phyloP scores from a whole-genome alignment of 192 early-diverging fungal genomes.

The Gamsiella multidivaricata region DNA sequence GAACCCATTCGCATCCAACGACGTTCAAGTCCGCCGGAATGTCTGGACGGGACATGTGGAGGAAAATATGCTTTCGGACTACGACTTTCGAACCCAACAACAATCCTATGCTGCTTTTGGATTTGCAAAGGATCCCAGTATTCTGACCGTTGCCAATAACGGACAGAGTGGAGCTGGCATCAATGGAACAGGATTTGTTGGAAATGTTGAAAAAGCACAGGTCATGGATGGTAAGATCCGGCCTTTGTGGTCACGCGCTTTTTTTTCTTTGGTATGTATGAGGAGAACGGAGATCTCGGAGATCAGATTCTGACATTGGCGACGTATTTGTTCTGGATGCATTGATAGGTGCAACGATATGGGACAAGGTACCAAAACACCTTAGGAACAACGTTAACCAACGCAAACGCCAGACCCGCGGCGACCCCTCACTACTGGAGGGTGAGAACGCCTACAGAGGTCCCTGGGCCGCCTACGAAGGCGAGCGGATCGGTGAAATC shows the following conservation, averaged over 20 bases:
- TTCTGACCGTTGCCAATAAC: constrained; percentile 38
- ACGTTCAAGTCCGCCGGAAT: constrained; percentile 58
- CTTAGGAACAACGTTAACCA: constrained; percentile 57
- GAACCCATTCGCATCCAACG: constrained; percentile 63
- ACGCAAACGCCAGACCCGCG: constrained; percentile 78
- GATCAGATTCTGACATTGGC: not conserved
- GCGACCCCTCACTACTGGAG: constrained; percentile 78
- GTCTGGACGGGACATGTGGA: constrained; percentile 83
- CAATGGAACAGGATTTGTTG: constrained; percentile 70
- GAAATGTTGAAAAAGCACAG: constrained; percentile 66
- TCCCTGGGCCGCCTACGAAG: constrained; percentile 95
- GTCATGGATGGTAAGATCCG: constrained; percentile 62
- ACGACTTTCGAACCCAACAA: constrained; percentile 84
- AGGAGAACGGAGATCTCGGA: too few species aligned
- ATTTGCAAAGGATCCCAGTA: constrained; percentile 83
- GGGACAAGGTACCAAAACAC: constrained; percentile 53
- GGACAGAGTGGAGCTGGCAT: constrained; percentile 60
- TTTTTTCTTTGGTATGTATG: too few species aligned
- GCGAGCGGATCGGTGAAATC: constrained; percentile 74
- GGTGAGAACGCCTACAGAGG: constrained; percentile 85
- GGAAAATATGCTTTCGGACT: constrained; percentile 74
- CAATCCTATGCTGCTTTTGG: constrained; percentile 86
- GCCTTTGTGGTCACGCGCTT: too few species aligned
- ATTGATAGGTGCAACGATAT: constrained; percentile 47
- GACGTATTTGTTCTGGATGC: not conserved